Conservation (phyloP, 805 yeast species). For the Candida insectalens region DNA sequence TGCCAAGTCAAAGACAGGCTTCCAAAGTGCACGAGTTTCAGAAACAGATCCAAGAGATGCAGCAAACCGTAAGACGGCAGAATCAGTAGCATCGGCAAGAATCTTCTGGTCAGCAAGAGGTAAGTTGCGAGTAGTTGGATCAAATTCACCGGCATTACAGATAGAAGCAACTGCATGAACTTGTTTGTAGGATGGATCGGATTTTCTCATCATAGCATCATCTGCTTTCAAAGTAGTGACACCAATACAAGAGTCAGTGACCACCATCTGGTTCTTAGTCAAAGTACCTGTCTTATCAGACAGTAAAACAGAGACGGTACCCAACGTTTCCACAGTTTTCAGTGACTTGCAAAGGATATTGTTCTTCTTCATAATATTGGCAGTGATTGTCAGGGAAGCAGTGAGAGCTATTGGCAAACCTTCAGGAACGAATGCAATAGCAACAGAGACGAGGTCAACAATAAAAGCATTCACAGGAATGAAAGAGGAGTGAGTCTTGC, state of each 20-base stretch:
- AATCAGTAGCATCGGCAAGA: constrained; percentile 40
- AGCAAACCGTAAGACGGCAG: constrained; percentile 30
- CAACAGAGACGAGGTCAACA: constrained; percentile 34
- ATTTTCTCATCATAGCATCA: constrained; percentile 13
- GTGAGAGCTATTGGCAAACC: constrained; percentile 43
- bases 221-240: constrained; percentile 9
- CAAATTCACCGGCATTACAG: constrained; percentile 28
- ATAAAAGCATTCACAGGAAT: constrained; percentile 31
- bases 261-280: constrained; percentile 44
- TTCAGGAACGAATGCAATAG: constrained; percentile 43
- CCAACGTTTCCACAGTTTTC: constrained; percentile 45
- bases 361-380: constrained; percentile 33
- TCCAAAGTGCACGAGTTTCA: constrained; percentile 15
- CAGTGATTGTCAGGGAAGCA: constrained; percentile 38
- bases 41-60: constrained; percentile 8
- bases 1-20: constrained; percentile 22
- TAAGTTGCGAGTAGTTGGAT: constrained; percentile 5
- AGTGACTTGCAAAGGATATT: constrained; percentile 35
- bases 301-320: constrained; percentile 50
- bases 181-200: constrained; percentile 18
- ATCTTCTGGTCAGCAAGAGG: constrained; percentile 11
- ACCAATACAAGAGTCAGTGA: constrained; percentile 15
- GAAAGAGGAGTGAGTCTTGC: constrained; percentile 29
- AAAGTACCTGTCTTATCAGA: constrained; percentile 75
- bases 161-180: constrained; percentile 7